Base-by-base conservation (phyloP, 352 stramenopile species). In the Phytophthora parvispora region DNA sequence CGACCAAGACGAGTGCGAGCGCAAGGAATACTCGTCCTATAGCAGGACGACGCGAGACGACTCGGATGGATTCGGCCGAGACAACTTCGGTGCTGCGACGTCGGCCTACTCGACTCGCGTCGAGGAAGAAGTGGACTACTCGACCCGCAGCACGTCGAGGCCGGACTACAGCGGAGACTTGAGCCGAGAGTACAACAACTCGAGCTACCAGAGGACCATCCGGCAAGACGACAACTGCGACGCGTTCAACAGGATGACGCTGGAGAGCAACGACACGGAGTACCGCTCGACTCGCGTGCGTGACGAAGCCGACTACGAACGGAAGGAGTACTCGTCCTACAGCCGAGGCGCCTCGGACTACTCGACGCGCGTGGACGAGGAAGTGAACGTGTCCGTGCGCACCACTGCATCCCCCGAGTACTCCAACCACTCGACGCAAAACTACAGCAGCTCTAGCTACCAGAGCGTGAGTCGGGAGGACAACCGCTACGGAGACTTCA, bases 391-490 rank as follows among this genome's bases (percentile, higher is more conserved):
- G 38, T 55, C 60, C 10, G 24, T 32, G 29, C 20, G 51, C 18
- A 51, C 54, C 4, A 25, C 25, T 42, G 18, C 34, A 27, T 20
- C 16, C 10, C 16, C 43, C 34, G 20, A 42, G 24, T 49, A 61
- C 18, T 32, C 31, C 6, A 51, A 25, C 24, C 29, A 45, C 25
- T 49, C 52, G 34, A 57, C 28, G 25, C 60, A 25, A 48, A 48
- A 36, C 45, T 42, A 20, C 22, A 25, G 49, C 50, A 68, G 36
- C 29, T 56, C 60, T 5, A 56, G 42, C n/a, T 54, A 34, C 32
- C 22, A 43, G 27, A 57, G 31, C 20, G 48, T 42, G 6, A n/a
- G 18, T 16, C 24, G 31, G 12, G 52, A 64, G 24, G 54, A 38
- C 28, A 32, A 55, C 8, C 47, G 22, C 22, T 56, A 42, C 49